phyloP scores from a whole-genome alignment of 345 rosid species.

The Acer campestre region DNA sequence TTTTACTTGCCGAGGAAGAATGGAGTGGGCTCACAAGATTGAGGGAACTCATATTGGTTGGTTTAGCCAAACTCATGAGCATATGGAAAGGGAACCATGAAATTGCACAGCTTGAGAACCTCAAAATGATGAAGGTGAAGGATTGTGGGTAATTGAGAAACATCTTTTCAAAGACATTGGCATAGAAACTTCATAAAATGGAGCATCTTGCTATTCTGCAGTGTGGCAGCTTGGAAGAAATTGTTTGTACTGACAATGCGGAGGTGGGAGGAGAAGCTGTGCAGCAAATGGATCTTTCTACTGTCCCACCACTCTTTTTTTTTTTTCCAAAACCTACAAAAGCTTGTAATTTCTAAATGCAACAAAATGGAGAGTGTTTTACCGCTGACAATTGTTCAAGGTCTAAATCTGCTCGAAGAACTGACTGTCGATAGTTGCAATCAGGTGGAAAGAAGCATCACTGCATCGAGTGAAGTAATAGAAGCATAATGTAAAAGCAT shows the following conservation, averaged over 20 bases:
- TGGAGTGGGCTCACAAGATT: not conserved
- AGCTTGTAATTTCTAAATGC: not conserved
- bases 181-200: not conserved
- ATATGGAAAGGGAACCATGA: constrained; percentile 8
- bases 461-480: not conserved
- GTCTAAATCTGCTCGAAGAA: not conserved
- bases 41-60: not conserved
- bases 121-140: constrained; percentile 4
- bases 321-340: not conserved
- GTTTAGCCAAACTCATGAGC: not conserved
- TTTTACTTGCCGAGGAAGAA: not conserved
- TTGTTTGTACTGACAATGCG: not conserved
- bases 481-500: not conserved
- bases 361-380: constrained; percentile 8
- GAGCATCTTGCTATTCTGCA: constrained; percentile 5
- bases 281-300: not conserved
- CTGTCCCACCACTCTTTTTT: not conserved
- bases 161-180: not conserved
- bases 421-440: not conserved
- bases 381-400: constrained; percentile 3
- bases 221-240: not conserved
- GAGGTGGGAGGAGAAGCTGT: not conserved
- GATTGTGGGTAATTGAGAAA: constrained; percentile 4
- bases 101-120: not conserved
- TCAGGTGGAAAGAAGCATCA: not conserved